Base-by-base conservation (phyloP, 1,284 basidiomycete species). In the Tremellales sp. region DNA sequence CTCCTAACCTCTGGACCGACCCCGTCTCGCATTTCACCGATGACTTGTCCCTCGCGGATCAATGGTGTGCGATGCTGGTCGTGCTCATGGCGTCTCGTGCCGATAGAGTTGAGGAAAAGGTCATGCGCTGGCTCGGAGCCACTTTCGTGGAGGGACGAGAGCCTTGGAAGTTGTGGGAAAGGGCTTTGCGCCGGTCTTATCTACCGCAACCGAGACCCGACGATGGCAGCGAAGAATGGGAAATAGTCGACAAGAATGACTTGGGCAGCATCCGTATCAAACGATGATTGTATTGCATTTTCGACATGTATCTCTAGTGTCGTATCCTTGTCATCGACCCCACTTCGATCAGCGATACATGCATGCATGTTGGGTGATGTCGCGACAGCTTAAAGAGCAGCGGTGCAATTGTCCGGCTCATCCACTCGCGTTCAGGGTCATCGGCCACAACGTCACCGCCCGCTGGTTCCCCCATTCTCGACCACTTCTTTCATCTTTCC, bases 141-240 rank as follows among this genome's bases (percentile, higher is more conserved):
- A 67, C 76, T 24, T 74, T 79, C 35, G 78, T 81, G 0, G 49
- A 42, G 3, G 81, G 78, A 2, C 68, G 73, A 17, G 80, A 80
- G 56, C 80, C 81, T 1, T 82, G 80, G 80, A 65, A 62, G 35
- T 60, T 73, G 15, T 81, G 80, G 80, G 73, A 58, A 36, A 51
- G 64, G 40, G 55, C 54, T 15, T 40, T 63, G 44, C 42, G 46
- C 22, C n/a, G 56, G n/a, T 23, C 33, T 10, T 43, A 49, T 22
- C 5, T 24, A 21, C 29, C 22, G 10, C 23, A 31, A n/a, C 15
- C 33, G 15, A n/a, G n/a, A n/a, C 15, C 15, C 4, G 19, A 36
- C 5, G 4, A 15, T 5, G 13, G 19, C 4, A 7, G 15, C 13
- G 33, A 36, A 6, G 33, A 36, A 7, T 36, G 33, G 33, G 19